Base-by-base conservation (phyloP, 1,284 basidiomycete species). In the Singerocomus inundabilis region DNA sequence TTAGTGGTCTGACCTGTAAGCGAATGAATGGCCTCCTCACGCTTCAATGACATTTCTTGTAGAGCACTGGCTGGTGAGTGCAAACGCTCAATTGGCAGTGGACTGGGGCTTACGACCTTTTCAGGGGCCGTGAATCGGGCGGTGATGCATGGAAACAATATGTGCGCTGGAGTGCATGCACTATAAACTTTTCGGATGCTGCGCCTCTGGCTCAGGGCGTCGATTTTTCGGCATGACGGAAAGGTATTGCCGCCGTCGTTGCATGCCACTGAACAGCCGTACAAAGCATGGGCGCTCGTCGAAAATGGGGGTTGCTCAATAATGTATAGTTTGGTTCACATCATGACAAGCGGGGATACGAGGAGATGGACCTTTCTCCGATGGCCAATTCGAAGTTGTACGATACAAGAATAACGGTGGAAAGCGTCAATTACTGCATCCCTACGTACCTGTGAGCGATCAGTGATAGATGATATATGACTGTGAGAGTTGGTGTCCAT, bases 111-210 rank as follows among this genome's bases (percentile, higher is more conserved):
- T 36, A 63, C 41, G 49, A 52, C 49, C 53, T 46, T 58, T 56
- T 48, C 52, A 93, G 92, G 93, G 95, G 95, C n/a, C 82, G 94
- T 49, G 94, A 98, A 72, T 93, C 91, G 13, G 94, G 94, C 31
- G 94, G 94, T 40, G 94, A 98, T 70, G 90, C 94, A 24, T 98
- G 94, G 94, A 95, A 95, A 70, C 91, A 96, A 66, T 92, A 91
- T 55, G 86, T 90, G 37, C 82, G 90, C 51, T 91, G 89, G 88
- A 87, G 88, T 65, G 83, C 90, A 36, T 93, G 91, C 67, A 98
- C 94, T 7, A 77, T 98, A 68, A 98, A 98, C 72, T 98, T 91
- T 72, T 92, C 90, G 29, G 81, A 91, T 64, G 80, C 85, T 61
- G 86, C 93, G 41, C 92, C 91, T 10, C 75, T 98, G 25, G 94